phyloP scores from a whole-genome alignment of 2,329 filamentous ascomycete species.

The Macrophomina phaseolina region DNA sequence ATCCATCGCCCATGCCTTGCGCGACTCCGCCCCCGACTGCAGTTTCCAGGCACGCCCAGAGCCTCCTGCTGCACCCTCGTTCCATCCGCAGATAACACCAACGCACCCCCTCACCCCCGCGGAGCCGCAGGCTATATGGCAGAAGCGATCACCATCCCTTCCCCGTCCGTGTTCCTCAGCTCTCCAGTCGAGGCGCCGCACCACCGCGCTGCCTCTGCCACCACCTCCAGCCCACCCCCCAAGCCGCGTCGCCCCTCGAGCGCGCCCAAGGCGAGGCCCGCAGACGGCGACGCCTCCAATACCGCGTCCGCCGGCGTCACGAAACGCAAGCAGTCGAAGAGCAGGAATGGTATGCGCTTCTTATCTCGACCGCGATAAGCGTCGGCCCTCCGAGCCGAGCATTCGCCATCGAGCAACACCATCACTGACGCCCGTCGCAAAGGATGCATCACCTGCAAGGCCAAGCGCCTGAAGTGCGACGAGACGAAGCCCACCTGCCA shows the following conservation, averaged over 20 bases:
- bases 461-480: constrained; percentile 75
- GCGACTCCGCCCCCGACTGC: constrained; percentile 26
- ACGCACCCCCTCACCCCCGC: neutral
- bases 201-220: constrained; percentile 35
- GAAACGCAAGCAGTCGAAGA: constrained; percentile 76
- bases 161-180: constrained; percentile 61
- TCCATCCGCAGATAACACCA: constrained; percentile 24
- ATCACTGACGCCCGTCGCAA: constrained; percentile 39
- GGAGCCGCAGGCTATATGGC: constrained; percentile 43
- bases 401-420: constrained; percentile 25
- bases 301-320: constrained; percentile 43
- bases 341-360: constrained; percentile 67
- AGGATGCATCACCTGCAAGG: constrained; percentile 75
- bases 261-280: constrained; percentile 15
- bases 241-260: constrained; percentile 32
- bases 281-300: constrained; percentile 10
- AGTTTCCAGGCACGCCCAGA: constrained; percentile 22
- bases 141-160: constrained; percentile 66
- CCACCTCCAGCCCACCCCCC: constrained; percentile 33
- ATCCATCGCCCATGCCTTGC: constrained; percentile 26
- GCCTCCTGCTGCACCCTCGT: constrained; percentile 28
- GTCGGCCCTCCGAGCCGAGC: constrained; percentile 21
- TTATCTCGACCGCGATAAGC: constrained; percentile 34
- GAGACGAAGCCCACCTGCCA: constrained; percentile 72
- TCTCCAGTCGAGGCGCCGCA: constrained; percentile 35